Evolutionary conservation across 2,329 filamentous ascomycete species (phyloP).

Genomic region (Aspergillus sp.): DNA sequence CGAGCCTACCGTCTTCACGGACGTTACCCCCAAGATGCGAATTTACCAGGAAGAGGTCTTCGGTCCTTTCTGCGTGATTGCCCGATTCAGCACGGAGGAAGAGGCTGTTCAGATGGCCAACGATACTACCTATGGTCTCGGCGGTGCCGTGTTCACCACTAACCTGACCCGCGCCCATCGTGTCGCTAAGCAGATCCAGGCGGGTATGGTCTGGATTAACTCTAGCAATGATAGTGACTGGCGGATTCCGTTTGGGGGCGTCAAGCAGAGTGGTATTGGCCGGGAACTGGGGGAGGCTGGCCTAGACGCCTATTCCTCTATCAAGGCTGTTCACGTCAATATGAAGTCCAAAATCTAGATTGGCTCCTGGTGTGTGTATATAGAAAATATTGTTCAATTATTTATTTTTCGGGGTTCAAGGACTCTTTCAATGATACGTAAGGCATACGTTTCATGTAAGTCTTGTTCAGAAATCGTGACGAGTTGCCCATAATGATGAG

Average conservation of each 20-base stretch:
- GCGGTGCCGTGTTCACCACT: slow-evolving; percentile 40
- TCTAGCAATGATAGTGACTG: slow-evolving; percentile 51
- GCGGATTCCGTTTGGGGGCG: slow-evolving; percentile 60
- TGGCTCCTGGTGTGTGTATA: background rate
- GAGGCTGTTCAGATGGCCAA: slow-evolving; percentile 60
- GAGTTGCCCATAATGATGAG: too few relatives aligned
- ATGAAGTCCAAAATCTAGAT: slow-evolving; percentile 41
- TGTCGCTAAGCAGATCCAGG: slow-evolving; percentile 57
- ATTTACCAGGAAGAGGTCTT: slow-evolving; percentile 65
- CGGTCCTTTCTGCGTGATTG: slow-evolving; percentile 60
- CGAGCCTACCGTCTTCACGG: slow-evolving; percentile 58
- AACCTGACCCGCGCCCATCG: slow-evolving; percentile 64
- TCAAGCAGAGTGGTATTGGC: slow-evolving; percentile 64
- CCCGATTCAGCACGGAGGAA: slow-evolving; percentile 59
- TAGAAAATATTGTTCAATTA: too few relatives aligned
- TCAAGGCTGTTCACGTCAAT: slow-evolving; percentile 53
- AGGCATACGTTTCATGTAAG: too few relatives aligned
- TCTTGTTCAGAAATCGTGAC: too few relatives aligned
- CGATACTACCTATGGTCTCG: slow-evolving; percentile 48
- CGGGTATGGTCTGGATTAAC: slow-evolving; percentile 72
- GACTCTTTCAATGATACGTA: too few relatives aligned
- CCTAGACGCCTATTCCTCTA: slow-evolving; percentile 61
- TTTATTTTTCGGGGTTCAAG: too few relatives aligned
- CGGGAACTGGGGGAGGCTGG: slow-evolving; percentile 62
- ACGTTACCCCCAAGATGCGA: slow-evolving; percentile 57